Evolutionary conservation across 2,329 filamentous ascomycete species (phyloP), one percentile per base, ranked within the genome.

Genomic region (Alternaria sp.): DNA sequence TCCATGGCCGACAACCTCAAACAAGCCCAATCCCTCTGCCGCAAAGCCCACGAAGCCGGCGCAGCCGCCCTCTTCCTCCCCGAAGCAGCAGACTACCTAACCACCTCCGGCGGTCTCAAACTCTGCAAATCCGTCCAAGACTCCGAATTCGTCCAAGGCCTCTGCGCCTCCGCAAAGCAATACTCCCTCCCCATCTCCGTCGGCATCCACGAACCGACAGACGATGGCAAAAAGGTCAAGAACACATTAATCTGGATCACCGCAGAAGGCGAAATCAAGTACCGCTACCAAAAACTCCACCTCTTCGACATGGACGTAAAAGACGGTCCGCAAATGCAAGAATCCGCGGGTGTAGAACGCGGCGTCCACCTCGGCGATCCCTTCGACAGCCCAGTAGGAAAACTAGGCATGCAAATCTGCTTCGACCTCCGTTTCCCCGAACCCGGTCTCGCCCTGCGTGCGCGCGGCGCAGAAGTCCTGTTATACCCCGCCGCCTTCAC

Each of bases 401-500:
- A 88, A 36, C 85, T 97, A 19, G 95, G 93, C 19, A 85, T 91
- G 65, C 85, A 91, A 57, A 96, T 97, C 65, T 97, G 95, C 82
- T 97, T 97, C 79, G 95, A 97, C 81, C 81, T 97, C 66, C 88
- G 93, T 1, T 97, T 96, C 75, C 88, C 93, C 0, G 93, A 97
- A 76, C 87, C 91, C 9, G 87, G 88, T 0, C 79, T 96, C 10
- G 85, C 88, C 2, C 85, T 97, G 17, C 87, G 88, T 26, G 82
- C 87, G 7, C 86, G 88, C 59, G 84, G 86, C 21, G 93, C 93
- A 2, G 89, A 97, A 66, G 83, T 97, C 57, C 83, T 97, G 53
- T 89, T 93, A 0, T 97, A 95, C 75, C 95, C 95, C 0, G 95
- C 92, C 6, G 95, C 95, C 5, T 98, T 97, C 76, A 97, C 94